Conservation (phyloP, 192 early-diverging fungal genomes). For the Coemansia erecta region DNA sequence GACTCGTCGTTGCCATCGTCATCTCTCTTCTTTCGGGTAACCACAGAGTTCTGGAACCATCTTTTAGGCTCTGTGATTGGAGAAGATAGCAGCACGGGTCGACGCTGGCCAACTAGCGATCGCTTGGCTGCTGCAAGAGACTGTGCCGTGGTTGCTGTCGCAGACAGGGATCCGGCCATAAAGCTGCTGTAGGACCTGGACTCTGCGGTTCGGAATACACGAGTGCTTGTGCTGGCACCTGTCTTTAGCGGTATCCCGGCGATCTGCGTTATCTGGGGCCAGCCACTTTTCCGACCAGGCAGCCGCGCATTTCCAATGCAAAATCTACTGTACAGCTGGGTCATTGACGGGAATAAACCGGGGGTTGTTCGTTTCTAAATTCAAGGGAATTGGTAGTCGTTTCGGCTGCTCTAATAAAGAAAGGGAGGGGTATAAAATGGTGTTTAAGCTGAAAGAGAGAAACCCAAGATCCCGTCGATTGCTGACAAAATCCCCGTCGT, state of each 20-base stretch:
- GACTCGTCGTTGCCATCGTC: constrained; percentile 6
- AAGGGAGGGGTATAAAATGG: background rate
- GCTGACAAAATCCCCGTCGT: no score
- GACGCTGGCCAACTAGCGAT: background rate
- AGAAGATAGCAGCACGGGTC: background rate
- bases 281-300: constrained; percentile 6
- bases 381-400: background rate
- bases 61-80: constrained; percentile 1
- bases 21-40: constrained; percentile 22
- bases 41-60: constrained; percentile 27
- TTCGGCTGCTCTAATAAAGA: background rate
- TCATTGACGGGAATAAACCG: constrained; percentile 9
- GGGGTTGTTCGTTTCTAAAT: background rate
- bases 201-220: background rate
- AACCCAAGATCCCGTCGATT: no score
- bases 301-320: constrained; percentile 2
- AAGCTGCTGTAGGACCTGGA: background rate
- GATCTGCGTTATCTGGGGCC: constrained; percentile 4
- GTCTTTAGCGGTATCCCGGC: constrained; percentile 15
- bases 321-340: constrained; percentile 26
- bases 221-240: constrained; percentile 3
- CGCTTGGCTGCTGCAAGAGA: background rate
- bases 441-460: no score
- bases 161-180: background rate
- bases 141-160: background rate